Percentiles rank a stretch among this genome's conserved stretches.
Conservation (phyloP, 139 green algal species). For the Monoraphidium neglectum region DNA sequence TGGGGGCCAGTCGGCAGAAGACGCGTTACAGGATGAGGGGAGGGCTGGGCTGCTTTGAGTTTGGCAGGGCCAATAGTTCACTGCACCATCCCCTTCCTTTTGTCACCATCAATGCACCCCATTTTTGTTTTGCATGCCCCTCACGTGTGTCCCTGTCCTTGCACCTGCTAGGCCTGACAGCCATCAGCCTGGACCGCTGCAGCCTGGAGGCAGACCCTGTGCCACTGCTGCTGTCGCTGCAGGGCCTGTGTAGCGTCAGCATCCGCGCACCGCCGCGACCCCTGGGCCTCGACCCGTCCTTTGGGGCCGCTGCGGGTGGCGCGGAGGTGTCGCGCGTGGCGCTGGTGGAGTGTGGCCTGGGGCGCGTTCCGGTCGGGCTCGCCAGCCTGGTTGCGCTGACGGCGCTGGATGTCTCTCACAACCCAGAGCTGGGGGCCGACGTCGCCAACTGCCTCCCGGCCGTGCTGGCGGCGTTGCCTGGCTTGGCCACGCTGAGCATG, state of each 20-base stretch:
- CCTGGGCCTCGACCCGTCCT: neutral
- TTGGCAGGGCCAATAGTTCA: too few species aligned
- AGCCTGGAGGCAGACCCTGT: constrained; percentile 17
- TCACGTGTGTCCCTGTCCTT: neutral
- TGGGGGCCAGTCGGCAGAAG: too few species aligned
- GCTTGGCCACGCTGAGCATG: neutral
- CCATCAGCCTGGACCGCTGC: constrained; percentile 21
- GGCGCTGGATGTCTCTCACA: constrained; percentile 8
- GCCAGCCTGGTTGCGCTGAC: too few species aligned
- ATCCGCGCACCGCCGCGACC: neutral
- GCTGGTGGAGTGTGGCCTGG: neutral
- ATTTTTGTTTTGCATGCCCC: neutral
- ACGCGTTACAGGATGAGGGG: too few species aligned
- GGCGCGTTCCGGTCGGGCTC: neutral
- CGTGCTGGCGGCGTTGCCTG: constrained; percentile 7
- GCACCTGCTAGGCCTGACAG: constrained; percentile 4
- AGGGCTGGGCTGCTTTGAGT: too few species aligned
- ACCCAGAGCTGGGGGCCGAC: constrained; percentile 20
- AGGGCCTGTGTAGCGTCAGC: neutral
- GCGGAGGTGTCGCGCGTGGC: neutral
- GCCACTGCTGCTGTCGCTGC: constrained; percentile 16
- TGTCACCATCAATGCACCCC: too few species aligned
- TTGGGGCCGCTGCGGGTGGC: neutral
- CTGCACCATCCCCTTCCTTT: too few species aligned
- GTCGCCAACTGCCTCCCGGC: neutral